Conservation (phyloP, 1,284 basidiomycete species). For the Cutaneotrichosporon mucoides region DNA sequence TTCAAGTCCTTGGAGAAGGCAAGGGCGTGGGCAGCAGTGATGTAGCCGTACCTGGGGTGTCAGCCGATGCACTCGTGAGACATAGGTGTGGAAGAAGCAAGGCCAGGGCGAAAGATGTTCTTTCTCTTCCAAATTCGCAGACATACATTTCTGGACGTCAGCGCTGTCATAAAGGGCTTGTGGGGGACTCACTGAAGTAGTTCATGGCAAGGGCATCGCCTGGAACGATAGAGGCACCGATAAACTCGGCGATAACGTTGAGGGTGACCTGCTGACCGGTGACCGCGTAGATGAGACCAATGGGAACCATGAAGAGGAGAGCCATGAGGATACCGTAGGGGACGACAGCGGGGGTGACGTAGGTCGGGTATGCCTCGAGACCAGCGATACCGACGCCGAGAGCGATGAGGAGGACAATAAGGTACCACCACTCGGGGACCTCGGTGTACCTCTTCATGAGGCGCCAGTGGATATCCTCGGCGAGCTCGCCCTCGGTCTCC, state of each 20-base stretch:
- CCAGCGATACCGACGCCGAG: constrained; percentile 52
- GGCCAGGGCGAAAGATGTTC: too few relatives aligned
- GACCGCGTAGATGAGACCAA: constrained; percentile 58
- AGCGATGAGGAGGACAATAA: constrained; percentile 57
- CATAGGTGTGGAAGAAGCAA: too few relatives aligned
- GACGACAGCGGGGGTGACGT: constrained; percentile 61
- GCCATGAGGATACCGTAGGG: constrained; percentile 50
- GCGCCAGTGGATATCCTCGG: constrained; percentile 67
- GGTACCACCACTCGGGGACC: constrained; percentile 69
- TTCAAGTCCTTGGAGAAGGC: constrained; percentile 56
- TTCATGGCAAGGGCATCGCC: constrained; percentile 61
- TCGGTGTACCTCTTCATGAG: constrained; percentile 8
- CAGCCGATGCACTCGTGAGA: too few relatives aligned
- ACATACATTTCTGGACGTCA: not conserved
- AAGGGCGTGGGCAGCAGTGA: constrained; percentile 54
- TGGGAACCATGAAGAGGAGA: constrained; percentile 55
- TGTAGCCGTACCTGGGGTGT: constrained; percentile 49
- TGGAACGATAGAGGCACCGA: constrained; percentile 56
- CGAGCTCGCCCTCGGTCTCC: constrained; percentile 36
- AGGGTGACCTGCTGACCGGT: constrained; percentile 56
- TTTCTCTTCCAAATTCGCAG: not conserved
- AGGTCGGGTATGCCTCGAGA: constrained; percentile 57
- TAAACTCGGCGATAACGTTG: constrained; percentile 57
- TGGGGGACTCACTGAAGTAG: constrained; percentile 53
- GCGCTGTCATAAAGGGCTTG: not conserved